Evolutionary conservation across 2,329 filamentous ascomycete genomes (phyloP).

Genomic region (Gliomastix tumulicola): DNA sequence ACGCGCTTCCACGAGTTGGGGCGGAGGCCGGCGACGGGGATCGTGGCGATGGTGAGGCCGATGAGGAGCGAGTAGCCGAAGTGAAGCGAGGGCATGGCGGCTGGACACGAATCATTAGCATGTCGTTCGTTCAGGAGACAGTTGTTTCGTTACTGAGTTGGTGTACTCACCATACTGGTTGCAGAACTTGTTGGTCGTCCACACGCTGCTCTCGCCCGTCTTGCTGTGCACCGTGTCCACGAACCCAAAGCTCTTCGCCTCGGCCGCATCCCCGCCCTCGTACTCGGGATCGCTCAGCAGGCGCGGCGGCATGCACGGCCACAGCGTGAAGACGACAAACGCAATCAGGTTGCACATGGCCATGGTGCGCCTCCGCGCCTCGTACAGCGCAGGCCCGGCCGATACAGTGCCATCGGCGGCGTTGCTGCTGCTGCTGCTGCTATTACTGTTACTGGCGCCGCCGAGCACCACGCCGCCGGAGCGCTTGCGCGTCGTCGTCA

Average conservation of each 20-base stretch:
- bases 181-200: constrained; percentile 41
- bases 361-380: constrained; percentile 50
- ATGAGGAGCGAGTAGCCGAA: constrained; percentile 71
- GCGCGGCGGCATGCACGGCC: constrained; percentile 58
- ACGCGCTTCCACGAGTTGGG: constrained; percentile 42
- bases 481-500: constrained; percentile 57
- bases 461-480: constrained; percentile 15
- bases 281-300: constrained; percentile 50
- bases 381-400: constrained; percentile 42
- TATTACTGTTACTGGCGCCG: constrained; percentile 7
- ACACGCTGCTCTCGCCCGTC: constrained; percentile 41
- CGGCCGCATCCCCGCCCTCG: constrained; percentile 43
- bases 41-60: constrained; percentile 59
- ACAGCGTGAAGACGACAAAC: constrained; percentile 55
- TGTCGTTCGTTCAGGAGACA: neutral
- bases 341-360: constrained; percentile 55
- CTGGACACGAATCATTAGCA: constrained; percentile 24
- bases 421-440: constrained; percentile 13
- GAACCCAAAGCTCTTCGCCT: constrained; percentile 55
- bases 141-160: neutral
- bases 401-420: too few species aligned
- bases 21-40: constrained; percentile 52
- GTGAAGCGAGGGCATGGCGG: constrained; percentile 69
- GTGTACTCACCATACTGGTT: constrained; percentile 59
- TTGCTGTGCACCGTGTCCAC: constrained; percentile 51